Percentiles rank a stretch among this genome's conserved stretches.
These are phyloP conservation scores for Hemileccinum impolitum DNA, from an alignment of 768 basidiomycete species.

Conservation along the genomic window DNA sequence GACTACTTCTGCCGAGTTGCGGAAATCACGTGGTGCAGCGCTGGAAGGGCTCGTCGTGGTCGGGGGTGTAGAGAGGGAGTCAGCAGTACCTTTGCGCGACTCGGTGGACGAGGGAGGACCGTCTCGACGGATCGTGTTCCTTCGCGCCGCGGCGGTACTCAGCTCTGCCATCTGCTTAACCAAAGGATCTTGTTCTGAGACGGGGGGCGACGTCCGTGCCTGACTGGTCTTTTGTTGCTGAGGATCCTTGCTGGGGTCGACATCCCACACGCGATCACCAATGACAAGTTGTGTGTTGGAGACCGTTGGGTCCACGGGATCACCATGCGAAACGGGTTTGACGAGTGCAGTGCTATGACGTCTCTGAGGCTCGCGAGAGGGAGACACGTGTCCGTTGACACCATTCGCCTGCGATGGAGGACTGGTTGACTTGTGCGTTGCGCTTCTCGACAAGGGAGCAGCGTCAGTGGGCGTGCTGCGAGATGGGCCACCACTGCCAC, in stretches of 20 bases:
- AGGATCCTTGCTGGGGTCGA: slow-evolving; percentile 65
- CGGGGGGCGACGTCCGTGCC: slow-evolving; percentile 28
- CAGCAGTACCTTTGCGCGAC: slow-evolving; percentile 25
- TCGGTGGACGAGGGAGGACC: slow-evolving; percentile 19
- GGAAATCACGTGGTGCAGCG: slow-evolving; percentile 52
- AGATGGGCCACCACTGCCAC: slow-evolving; percentile 40
- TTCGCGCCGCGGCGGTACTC: slow-evolving; percentile 25
- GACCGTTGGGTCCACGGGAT: slow-evolving; percentile 60
- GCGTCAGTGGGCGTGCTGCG: slow-evolving; percentile 33
- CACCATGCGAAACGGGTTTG: slow-evolving; percentile 38
- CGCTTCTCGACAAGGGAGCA: slow-evolving; percentile 27
- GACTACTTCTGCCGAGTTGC: slow-evolving; percentile 69
- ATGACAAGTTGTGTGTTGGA: slow-evolving; percentile 61
- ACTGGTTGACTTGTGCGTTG: slow-evolving; percentile 28
- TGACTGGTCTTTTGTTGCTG: slow-evolving; percentile 36
- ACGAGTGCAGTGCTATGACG: slow-evolving; percentile 24
- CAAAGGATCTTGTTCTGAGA: slow-evolving; percentile 55
- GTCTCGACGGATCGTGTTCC: slow-evolving; percentile 26
- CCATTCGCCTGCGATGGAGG: slow-evolving; percentile 32
- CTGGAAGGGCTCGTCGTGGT: slow-evolving; percentile 13
- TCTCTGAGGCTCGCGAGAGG: slow-evolving; percentile 21
- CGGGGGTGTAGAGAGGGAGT: slow-evolving; percentile 25
- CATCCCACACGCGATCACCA: slow-evolving; percentile 63
- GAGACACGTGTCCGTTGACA: slow-evolving; percentile 30
- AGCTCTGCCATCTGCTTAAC: slow-evolving; percentile 64